phyloP scores from a whole-genome alignment of 345 rosid genomes.

The Pugionium dolabratum region DNA sequence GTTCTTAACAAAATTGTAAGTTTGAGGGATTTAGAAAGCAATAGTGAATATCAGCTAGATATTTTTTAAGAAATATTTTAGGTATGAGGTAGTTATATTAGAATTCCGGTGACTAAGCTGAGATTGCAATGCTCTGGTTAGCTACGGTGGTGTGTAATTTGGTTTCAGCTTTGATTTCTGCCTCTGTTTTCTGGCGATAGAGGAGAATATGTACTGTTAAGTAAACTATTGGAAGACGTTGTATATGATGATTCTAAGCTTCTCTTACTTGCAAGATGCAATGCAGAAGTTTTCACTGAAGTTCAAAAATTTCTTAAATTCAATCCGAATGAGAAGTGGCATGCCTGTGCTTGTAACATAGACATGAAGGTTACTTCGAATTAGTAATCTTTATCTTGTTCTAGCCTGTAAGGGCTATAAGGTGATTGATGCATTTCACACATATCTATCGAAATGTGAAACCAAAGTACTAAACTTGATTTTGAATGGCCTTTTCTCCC shows the following conservation, averaged over 20 bases:
- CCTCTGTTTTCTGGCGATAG: conserved; percentile 1
- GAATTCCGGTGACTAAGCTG: conserved; percentile 13
- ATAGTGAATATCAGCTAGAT: conserved; percentile 4
- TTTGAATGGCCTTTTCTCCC: too few species aligned
- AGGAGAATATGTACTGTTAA: not conserved
- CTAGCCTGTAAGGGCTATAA: too few species aligned
- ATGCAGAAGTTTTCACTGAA: not conserved
- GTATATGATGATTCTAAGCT: conserved; percentile 8
- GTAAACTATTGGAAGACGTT: not conserved
- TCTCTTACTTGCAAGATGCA: not conserved
- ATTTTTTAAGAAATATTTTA: not conserved
- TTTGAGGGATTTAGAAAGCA: too few species aligned
- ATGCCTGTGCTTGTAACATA: not conserved
- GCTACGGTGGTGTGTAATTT: conserved; percentile 16
- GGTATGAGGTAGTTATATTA: not conserved
- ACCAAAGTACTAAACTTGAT: too few species aligned
- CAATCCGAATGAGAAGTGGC: not conserved
- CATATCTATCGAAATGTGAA: too few species aligned
- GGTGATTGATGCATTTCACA: too few species aligned
- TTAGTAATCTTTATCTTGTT: too few species aligned
- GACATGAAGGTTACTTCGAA: not conserved
- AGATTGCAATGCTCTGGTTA: conserved; percentile 1
- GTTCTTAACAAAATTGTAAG: too few species aligned
- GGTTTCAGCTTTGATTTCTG: not conserved
- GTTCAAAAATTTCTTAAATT: too few species aligned